A percentile compares a stretch with the other conserved stretches of the same genome.
phyloP scores from a whole-genome alignment of 148 eudicot species.

The Vaccinium macrocarpon region DNA sequence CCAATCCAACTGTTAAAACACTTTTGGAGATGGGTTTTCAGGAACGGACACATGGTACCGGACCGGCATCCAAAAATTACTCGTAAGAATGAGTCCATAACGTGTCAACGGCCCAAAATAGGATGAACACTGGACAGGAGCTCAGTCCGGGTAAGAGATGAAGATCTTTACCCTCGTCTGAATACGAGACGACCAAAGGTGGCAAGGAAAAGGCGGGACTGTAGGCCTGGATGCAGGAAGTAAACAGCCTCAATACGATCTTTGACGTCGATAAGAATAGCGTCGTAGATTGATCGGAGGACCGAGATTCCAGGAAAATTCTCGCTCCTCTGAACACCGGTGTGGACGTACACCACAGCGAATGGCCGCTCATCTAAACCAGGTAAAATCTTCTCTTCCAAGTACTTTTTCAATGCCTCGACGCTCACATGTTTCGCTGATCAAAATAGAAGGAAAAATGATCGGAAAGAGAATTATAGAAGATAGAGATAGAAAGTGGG shows the following conservation, averaged over 20 bases:
- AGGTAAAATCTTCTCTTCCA: constrained; percentile 56
- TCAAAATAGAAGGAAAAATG: background rate
- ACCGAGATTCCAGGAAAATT: constrained; percentile 60
- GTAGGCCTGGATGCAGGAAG: constrained; percentile 63
- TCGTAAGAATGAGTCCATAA: too few relatives aligned
- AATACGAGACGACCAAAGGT: constrained; percentile 65
- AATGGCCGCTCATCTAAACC: constrained; percentile 30
- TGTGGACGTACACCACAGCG: constrained; percentile 55
- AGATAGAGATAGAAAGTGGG: background rate
- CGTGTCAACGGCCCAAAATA: too few relatives aligned
- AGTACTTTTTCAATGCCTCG: constrained; percentile 45
- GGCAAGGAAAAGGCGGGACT: constrained; percentile 71
- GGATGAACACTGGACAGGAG: too few relatives aligned
- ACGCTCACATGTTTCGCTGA: constrained; percentile 42
- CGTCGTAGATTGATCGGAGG: constrained; percentile 44
- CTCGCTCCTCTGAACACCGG: constrained; percentile 36
- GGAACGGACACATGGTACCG: too few relatives aligned
- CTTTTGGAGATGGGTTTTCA: too few relatives aligned
- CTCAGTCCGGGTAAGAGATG: background rate
- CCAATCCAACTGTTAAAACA: too few relatives aligned
- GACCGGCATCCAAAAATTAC: too few relatives aligned
- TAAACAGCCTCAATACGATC: constrained; percentile 48
- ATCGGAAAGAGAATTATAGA: background rate
- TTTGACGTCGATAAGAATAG: constrained; percentile 42
- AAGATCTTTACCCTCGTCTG: constrained; percentile 33